phyloP scores from a whole-genome alignment of 495 filamentous ascomycete genomes.

The Lophiotrema nucula region DNA sequence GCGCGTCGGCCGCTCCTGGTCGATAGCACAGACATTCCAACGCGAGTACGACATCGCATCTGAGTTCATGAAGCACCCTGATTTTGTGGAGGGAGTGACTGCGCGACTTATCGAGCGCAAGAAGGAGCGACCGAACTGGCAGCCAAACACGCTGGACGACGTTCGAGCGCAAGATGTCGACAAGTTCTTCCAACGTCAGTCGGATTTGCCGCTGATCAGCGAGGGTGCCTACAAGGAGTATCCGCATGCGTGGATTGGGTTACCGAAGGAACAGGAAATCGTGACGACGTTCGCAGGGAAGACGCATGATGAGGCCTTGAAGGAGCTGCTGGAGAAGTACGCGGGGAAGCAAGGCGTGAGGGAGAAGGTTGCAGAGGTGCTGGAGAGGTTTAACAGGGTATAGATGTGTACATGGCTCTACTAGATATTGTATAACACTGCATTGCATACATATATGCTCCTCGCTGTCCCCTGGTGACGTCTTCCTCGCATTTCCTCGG shows the following conservation, averaged over 20 bases:
- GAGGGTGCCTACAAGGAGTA: conserved; percentile 58
- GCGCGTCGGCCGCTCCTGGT: conserved; percentile 71
- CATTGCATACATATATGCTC: too few relatives aligned
- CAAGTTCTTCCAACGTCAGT: conserved; percentile 58
- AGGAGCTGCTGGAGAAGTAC: conserved; percentile 47
- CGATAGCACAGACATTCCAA: conserved; percentile 76
- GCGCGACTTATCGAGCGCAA: conserved; percentile 67
- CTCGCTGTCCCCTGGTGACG: too few relatives aligned
- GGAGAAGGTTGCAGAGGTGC: conserved; percentile 48
- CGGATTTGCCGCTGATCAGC: conserved; percentile 54
- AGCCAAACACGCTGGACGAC: conserved; percentile 65
- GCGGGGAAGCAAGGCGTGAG: conserved; percentile 45
- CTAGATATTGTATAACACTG: not conserved
- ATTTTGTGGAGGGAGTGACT: conserved; percentile 84
- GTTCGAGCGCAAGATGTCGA: conserved; percentile 54
- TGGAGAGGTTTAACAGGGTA: conserved; percentile 28
- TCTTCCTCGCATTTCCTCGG: not conserved
- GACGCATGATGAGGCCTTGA: conserved; percentile 47
- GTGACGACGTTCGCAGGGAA: conserved; percentile 42
- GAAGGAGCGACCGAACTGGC: conserved; percentile 61
- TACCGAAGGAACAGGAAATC: conserved; percentile 75
- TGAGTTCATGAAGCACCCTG: conserved; percentile 80
- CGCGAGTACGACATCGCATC: conserved; percentile 76
- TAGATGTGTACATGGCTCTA: too few relatives aligned
- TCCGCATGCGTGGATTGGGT: conserved; percentile 62